Evolutionary conservation across 1,284 basidiomycete genomes (phyloP).

Genomic region (Coniferiporia sulphurascens): DNA sequence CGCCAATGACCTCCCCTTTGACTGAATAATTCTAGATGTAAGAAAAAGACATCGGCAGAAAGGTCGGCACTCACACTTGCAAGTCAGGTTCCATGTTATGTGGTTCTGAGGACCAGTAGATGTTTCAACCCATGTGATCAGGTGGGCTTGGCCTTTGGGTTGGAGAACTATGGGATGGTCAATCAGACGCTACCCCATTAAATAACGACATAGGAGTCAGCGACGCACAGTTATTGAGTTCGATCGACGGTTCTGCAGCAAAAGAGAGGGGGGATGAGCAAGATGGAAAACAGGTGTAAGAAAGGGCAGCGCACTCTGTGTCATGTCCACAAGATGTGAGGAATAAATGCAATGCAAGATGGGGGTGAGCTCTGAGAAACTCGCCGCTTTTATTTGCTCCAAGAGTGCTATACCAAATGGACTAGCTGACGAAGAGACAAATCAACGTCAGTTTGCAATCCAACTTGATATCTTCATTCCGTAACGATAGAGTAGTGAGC

Average conservation of each 20-base stretch:
- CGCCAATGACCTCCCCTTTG: conserved; percentile 40
- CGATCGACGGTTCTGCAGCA: conserved; percentile 37
- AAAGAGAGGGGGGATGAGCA: not conserved
- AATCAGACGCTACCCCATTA: conserved; percentile 7
- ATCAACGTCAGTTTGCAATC: not conserved
- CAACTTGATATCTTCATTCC: not conserved
- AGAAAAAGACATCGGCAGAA: not conserved
- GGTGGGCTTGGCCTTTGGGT: conserved; percentile 23
- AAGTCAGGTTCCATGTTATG: conserved; percentile 45
- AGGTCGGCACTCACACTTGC: conserved; percentile 42
- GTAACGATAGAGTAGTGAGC: not conserved
- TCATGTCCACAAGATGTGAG: not conserved
- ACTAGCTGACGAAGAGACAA: not conserved
- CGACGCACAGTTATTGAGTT: conserved; percentile 48
- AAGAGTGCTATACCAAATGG: not conserved
- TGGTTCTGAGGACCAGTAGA: conserved; percentile 37
- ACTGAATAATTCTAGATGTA: conserved; percentile 33
- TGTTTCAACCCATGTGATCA: conserved; percentile 38
- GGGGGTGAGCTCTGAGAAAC: not conserved
- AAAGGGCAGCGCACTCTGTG: not conserved
- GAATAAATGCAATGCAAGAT: not conserved
- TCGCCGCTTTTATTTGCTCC: not conserved
- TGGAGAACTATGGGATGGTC: conserved; percentile 36
- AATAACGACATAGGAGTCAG: not conserved
- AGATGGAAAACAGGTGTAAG: not conserved